Evolutionary conservation across 805 yeast genomes (phyloP), one percentile per base, ranked within the genome.

Genomic region (Yarrowia deformans): DNA sequence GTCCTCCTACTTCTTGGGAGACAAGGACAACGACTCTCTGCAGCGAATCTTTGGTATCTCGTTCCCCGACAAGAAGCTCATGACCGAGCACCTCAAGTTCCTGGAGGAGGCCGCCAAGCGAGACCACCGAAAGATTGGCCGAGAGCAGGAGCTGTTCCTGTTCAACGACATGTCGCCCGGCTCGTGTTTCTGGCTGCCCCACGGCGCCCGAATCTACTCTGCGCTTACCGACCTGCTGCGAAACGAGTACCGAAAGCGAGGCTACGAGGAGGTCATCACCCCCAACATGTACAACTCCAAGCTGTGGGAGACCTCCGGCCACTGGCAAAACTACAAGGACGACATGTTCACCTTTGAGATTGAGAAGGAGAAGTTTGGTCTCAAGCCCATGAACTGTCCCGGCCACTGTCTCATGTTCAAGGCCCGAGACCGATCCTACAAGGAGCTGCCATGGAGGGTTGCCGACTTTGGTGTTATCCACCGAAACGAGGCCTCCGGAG

Each of bases 131-230:
- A 93, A 89, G 81, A 89, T 95, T 73, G 99, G 99, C 79, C 90
- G 83, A 76, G 98, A 95, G 76, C 99, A 95, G 82, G 98, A 95
- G 78, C 85, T 95, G 77, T 95, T 93, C 82, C 87, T 89, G 81
- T 95, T 95, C 87, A 88, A 95, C 80, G 99, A 95, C 81, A 82
- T 94, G 90, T 91, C 97, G 19, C 99, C 99, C 69, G 99, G 99
- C 73, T 88, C 96, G 49, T 93, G 97, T 71, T 95, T 95, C 87
- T 95, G 98, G 98, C 85, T 95, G 76, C 99, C 99, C 66, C 99
- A 94, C 77, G 99, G 99, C 81, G 88, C 99, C 61, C 90, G 98
- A 83, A 95, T 95, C 78, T 95, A 95, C 85, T 91, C 91, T 81
- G 87, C 91, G 70, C 84, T 95, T 79, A 87, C 88, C 74, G 93